phyloP scores from a whole-genome alignment of 148 eudicot genomes.

The Cornus florida region DNA sequence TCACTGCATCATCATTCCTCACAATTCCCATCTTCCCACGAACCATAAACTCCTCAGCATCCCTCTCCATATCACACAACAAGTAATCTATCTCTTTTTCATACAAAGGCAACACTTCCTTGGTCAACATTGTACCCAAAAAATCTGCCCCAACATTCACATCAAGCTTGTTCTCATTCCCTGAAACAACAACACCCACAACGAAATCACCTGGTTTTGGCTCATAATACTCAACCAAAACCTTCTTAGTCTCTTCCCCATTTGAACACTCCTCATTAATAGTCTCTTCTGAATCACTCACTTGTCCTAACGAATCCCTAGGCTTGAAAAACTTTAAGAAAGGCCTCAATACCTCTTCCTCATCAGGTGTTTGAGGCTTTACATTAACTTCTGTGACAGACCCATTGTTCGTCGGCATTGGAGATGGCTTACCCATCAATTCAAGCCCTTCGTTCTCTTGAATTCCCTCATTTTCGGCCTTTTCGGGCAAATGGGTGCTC shows the following conservation, averaged over 20 bases:
- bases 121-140: conserved; percentile 92
- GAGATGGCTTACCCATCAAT: conserved; percentile 70
- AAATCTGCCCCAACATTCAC: conserved; percentile 85
- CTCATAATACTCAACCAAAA: conserved; percentile 77
- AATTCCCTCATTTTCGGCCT: conserved; percentile 28
- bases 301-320: conserved; percentile 34
- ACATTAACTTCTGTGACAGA: conserved; percentile 27
- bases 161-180: conserved; percentile 88
- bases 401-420: conserved; percentile 34
- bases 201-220: conserved; percentile 89
- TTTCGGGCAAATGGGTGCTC: conserved; percentile 27
- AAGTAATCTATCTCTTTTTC: conserved; percentile 70
- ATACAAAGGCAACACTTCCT: conserved; percentile 87
- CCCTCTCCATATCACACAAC: conserved; percentile 66
- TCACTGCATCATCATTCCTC: conserved; percentile 54
- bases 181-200: conserved; percentile 88
- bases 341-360: conserved; percentile 73
- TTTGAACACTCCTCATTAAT: conserved; percentile 15
- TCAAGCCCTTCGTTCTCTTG: conserved; percentile 60
- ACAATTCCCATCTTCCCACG: conserved; percentile 80
- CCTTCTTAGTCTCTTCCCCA: conserved; percentile 36
- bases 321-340: conserved; percentile 76
- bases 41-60: conserved; percentile 65
- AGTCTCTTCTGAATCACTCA: conserved; percentile 22
- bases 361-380: conserved; percentile 32